Evolutionary conservation across 2,329 filamentous ascomycete species (phyloP), one percentile per base, ranked within the genome.

Genomic region (Lachnellula arida): DNA sequence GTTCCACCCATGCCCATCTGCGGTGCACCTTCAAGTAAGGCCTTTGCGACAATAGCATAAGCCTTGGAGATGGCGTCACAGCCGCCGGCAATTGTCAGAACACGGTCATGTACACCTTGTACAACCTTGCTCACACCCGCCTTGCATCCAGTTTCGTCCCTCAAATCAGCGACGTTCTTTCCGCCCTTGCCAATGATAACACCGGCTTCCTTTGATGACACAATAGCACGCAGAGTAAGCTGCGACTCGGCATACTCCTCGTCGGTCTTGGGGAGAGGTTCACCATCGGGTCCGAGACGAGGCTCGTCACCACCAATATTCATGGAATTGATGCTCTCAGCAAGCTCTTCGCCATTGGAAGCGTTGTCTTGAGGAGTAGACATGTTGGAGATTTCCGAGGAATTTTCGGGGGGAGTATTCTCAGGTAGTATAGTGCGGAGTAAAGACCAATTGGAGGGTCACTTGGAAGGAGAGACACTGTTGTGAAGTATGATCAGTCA

Each of bases 71-170:
- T 91, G 65, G 91, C 87, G 57, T 91, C 89, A 70, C 96, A 87
- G 57, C 89, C 84, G 63, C 94, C 94, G 51, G 91, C 95, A 68
- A 99, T 95, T 60, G 94, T 97, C 66, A 99, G 79, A 63, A 99
- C 94, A 64, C 94, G 91, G 74, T 99, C 94, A 69, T 97, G 93
- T 56, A 99, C 94, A 65, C 94, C 93, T 65, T 93, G 91, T 47
- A 99, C 94, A 53, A 97, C 94, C 79, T 99, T 99, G 83, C 92
- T 97, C 63, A 99, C 94, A 63, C 94, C 94, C 59, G 94, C 94
- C 76, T 95, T 96, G 68, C 99, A 94, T 58, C 93, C 94, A 64
- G 94, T 99, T 77, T 97, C 93, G 68, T 99, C 93, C 71, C 94
- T 88, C 61, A 99, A 82, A 70, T 97, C 93, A 48, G 94, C 94